Percentiles rank a stretch among this genome's conserved stretches.
phyloP scores from a whole-genome alignment of 2,329 filamentous ascomycete genomes.

The Stagonosporopsis rhizophila region DNA sequence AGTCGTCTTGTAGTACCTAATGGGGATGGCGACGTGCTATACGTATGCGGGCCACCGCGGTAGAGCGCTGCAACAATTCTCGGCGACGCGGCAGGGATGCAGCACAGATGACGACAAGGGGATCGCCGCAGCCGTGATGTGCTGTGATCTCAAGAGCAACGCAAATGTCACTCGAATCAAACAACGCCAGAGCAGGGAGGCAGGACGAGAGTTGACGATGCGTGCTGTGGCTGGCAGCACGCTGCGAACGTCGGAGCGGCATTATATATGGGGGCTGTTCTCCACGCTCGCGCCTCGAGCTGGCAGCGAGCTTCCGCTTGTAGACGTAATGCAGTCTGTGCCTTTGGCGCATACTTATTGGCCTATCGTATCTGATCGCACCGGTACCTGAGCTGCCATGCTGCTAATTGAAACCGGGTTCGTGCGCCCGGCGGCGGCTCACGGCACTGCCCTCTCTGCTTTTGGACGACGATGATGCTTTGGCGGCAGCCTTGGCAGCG shows the following conservation, averaged over 20 bases:
- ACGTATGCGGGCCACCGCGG: conserved; percentile 10
- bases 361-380: conserved; percentile 24
- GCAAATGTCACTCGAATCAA: conserved; percentile 1
- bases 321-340: conserved; percentile 21
- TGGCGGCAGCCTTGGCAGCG: conserved; percentile 29
- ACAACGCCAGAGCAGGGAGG: not conserved
- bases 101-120: conserved; percentile 19
- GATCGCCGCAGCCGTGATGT: conserved; percentile 17
- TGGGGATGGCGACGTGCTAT: not conserved
- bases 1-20: conserved; percentile 13
- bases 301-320: conserved; percentile 22
- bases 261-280: conserved; percentile 13
- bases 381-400: conserved; percentile 20
- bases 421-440: conserved; percentile 23
- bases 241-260: conserved; percentile 17
- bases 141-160: conserved; percentile 8
- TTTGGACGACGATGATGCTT: conserved; percentile 28
- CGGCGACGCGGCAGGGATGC: conserved; percentile 17
- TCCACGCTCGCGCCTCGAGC: conserved; percentile 14
- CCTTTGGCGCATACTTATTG: conserved; percentile 21
- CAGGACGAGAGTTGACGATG: conserved; percentile 4
- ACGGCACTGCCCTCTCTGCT: conserved; percentile 23
- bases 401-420: conserved; percentile 30
- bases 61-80: conserved; percentile 15
- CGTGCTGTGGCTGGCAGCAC: conserved; percentile 16